These are phyloP conservation scores for Mangifera indica DNA, from an alignment of 345 rosid genomes.

Conservation along the genomic window DNA sequence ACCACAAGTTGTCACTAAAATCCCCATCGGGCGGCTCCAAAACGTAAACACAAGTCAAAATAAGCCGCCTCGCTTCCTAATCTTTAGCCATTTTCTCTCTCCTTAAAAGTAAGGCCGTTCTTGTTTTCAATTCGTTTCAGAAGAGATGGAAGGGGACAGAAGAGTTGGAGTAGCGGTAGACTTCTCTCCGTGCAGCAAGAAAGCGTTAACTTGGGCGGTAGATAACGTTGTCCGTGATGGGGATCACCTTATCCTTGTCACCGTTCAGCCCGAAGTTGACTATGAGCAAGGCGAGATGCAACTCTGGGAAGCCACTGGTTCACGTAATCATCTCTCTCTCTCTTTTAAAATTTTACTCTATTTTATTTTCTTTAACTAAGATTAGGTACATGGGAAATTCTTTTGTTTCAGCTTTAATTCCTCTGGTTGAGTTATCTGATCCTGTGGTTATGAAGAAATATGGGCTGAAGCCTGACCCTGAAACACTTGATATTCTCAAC, in stretches of 20 bases:
- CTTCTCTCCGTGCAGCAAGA: constrained; percentile 80
- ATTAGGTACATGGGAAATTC: too few relatives aligned
- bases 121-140: neutral
- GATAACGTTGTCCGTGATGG: constrained; percentile 77
- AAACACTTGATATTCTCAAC: constrained; percentile 62
- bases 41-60: neutral
- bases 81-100: neutral
- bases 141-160: constrained; percentile 49
- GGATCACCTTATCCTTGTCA: constrained; percentile 74
- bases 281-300: constrained; percentile 85
- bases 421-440: constrained; percentile 59
- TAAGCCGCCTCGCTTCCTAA: too few relatives aligned
- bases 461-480: constrained; percentile 61
- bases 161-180: constrained; percentile 85
- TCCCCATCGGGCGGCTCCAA: constrained; percentile 12
- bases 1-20: neutral
- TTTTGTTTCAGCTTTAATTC: constrained; percentile 61
- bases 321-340: constrained; percentile 46
- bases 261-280: constrained; percentile 47
- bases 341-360: too few relatives aligned
- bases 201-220: constrained; percentile 82
- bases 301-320: constrained; percentile 87
- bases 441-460: constrained; percentile 64
- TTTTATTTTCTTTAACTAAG: too few relatives aligned
- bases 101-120: neutral